phyloP scores from a whole-genome alignment of 1,139 yeast genomes.

The Kazachstania sp. region DNA sequence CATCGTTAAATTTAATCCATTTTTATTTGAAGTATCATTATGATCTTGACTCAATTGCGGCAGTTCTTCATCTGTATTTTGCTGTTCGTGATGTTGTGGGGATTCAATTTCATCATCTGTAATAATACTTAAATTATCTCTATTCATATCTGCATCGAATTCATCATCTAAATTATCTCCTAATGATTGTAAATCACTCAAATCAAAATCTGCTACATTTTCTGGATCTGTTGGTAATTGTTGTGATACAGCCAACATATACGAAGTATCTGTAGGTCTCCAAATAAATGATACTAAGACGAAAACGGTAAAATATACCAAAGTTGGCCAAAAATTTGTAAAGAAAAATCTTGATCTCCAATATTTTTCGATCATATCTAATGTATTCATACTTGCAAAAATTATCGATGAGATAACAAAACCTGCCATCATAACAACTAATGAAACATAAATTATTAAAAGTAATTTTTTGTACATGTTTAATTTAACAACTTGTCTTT shows the following conservation, averaged over 20 bases:
- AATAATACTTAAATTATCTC: conserved; percentile 13
- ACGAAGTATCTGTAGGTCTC: conserved; percentile 96
- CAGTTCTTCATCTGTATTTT: background rate
- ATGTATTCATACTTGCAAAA: conserved; percentile 62
- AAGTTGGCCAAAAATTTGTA: conserved; percentile 91
- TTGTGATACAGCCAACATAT: conserved; percentile 89
- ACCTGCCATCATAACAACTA: conserved; percentile 52
- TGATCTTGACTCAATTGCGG: conserved; percentile 1
- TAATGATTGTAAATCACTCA: conserved; percentile 59
- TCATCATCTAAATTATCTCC: conserved; percentile 23
- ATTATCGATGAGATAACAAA: conserved; percentile 63
- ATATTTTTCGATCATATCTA: conserved; percentile 72
- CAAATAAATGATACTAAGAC: conserved; percentile 82
- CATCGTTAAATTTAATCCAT: conserved; percentile 17
- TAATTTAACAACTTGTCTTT: conserved; percentile 86
- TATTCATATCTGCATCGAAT: conserved; percentile 7
- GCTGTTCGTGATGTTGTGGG: background rate
- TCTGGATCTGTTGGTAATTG: conserved; percentile 81
- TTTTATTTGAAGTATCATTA: background rate
- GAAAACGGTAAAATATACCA: conserved; percentile 77
- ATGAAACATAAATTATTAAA: conserved; percentile 61
- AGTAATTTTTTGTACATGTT: conserved; percentile 76
- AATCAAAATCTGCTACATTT: conserved; percentile 64
- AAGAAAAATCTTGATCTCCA: conserved; percentile 91
- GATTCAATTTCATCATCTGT: conserved; percentile 11